Conservation (phyloP, 495 filamentous ascomycete species). For the Lepidopterella palustris region DNA sequence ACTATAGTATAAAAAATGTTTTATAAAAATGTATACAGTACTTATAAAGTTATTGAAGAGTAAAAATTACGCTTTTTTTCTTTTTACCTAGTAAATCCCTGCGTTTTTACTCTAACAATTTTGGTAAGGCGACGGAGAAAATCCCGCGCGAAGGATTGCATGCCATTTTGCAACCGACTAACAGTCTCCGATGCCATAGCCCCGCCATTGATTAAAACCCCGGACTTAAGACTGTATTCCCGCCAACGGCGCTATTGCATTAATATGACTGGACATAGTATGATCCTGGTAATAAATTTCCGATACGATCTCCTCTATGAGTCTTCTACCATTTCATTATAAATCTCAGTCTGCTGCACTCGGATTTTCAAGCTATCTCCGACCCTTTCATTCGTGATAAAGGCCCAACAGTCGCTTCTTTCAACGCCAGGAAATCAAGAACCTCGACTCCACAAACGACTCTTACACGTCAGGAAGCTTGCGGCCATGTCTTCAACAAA, state of each 20-base stretch:
- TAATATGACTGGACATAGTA: background rate
- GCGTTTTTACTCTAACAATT: too few species aligned
- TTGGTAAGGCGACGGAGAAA: too few species aligned
- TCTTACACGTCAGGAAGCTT: constrained; percentile 13
- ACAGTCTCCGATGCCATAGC: too few species aligned
- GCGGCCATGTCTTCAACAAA: constrained; percentile 3
- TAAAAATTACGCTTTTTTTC: too few species aligned
- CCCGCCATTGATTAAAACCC: background rate
- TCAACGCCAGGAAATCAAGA: background rate
- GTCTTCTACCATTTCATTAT: background rate
- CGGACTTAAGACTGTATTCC: background rate
- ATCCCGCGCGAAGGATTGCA: too few species aligned
- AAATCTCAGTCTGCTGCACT: background rate
- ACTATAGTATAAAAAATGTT: too few species aligned
- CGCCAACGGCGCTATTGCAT: background rate
- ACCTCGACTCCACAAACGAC: background rate
- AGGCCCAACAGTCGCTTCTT: background rate
- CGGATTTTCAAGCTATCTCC: background rate
- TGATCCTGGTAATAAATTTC: too few species aligned
- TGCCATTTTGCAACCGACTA: too few species aligned
- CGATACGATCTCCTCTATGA: background rate
- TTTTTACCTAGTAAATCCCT: too few species aligned
- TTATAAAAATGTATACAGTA: too few species aligned
- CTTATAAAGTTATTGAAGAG: too few species aligned
- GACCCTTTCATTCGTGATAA: background rate